Percentiles rank a stretch among this genome's conserved stretches.
Evolutionary conservation across 345 rosid genomes (phyloP).

Genomic region (Gossypium mustelinum): DNA sequence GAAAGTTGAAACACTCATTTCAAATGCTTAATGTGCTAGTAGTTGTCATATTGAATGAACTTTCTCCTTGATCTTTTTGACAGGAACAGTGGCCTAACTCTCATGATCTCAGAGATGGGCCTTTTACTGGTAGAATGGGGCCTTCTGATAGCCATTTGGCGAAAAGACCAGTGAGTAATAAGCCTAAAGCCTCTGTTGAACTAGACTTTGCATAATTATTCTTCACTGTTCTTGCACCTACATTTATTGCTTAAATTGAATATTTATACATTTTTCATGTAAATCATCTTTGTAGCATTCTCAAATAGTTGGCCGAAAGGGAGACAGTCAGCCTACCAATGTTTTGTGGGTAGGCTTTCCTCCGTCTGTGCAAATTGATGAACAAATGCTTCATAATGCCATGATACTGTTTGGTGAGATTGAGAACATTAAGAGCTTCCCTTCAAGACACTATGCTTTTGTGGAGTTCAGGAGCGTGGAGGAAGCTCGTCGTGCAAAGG

Average conservation of each 20-base stretch:
- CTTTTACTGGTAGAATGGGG: constrained; percentile 35
- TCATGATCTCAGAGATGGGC: constrained; percentile 49
- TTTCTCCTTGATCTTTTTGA: constrained; percentile 12
- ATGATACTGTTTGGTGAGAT: constrained; percentile 98
- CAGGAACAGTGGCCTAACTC: constrained; percentile 61
- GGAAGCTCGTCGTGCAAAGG: constrained; percentile 96
- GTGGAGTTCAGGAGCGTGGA: constrained; percentile 93
- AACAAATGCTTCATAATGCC: constrained; percentile 93
- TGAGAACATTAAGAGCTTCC: constrained; percentile 77
- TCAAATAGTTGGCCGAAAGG: constrained; percentile 47
- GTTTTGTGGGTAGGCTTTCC: constrained; percentile 93
- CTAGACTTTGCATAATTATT: not conserved
- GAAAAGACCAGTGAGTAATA: constrained; percentile 51
- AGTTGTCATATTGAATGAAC: not conserved
- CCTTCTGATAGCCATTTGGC: constrained; percentile 31
- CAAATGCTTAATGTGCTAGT: too few species aligned
- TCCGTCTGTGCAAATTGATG: constrained; percentile 81
- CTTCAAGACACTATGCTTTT: constrained; percentile 76
- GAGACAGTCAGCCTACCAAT: constrained; percentile 73
- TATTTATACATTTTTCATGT: not conserved
- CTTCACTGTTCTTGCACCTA: not conserved
- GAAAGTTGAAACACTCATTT: too few species aligned
- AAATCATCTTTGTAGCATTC: constrained; percentile 32
- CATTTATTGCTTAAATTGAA: not conserved
- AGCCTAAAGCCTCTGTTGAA: not conserved